A percentile compares a stretch with the other conserved stretches of the same genome.
Evolutionary conservation across 106 monocot genomes (phyloP).

Genomic region (Gastrodia elata): DNA sequence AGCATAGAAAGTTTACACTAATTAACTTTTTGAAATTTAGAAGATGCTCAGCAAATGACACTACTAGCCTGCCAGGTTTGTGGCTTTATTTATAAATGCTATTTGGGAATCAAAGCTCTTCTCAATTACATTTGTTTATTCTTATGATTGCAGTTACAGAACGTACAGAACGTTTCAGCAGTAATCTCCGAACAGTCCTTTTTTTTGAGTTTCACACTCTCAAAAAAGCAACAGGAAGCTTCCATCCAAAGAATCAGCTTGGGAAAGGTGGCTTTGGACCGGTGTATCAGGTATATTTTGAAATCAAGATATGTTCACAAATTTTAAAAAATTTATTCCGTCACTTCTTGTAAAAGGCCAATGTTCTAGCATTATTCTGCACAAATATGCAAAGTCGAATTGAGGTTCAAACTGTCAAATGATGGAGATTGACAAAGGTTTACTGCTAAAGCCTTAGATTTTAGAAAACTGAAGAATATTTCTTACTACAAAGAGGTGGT

Average conservation of each 20-base stretch:
- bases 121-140: not conserved
- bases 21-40: conserved; percentile 9
- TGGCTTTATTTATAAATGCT: not conserved
- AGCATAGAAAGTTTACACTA: conserved; percentile 13
- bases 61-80: not conserved
- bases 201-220: conserved; percentile 31
- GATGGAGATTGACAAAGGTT: not conserved
- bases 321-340: not conserved
- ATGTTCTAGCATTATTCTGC: not conserved
- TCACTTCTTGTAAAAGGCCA: not conserved
- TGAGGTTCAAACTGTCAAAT: not conserved
- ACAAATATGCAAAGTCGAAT: not conserved
- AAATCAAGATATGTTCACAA: not conserved
- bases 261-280: conserved; percentile 45
- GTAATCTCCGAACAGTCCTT: conserved; percentile 27
- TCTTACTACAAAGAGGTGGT: not conserved
- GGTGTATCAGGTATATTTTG: conserved; percentile 28
- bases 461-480: not conserved
- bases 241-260: conserved; percentile 34
- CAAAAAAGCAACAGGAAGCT: conserved; percentile 40
- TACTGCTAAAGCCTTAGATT: not conserved
- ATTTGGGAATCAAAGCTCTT: not conserved
- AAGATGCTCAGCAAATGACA: conserved; percentile 5
- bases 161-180: conserved; percentile 20
- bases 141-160: conserved; percentile 15